These are phyloP conservation scores for Plasmodiophora brassicae DNA, from an alignment of 208 protist species.

Conservation along the genomic window DNA sequence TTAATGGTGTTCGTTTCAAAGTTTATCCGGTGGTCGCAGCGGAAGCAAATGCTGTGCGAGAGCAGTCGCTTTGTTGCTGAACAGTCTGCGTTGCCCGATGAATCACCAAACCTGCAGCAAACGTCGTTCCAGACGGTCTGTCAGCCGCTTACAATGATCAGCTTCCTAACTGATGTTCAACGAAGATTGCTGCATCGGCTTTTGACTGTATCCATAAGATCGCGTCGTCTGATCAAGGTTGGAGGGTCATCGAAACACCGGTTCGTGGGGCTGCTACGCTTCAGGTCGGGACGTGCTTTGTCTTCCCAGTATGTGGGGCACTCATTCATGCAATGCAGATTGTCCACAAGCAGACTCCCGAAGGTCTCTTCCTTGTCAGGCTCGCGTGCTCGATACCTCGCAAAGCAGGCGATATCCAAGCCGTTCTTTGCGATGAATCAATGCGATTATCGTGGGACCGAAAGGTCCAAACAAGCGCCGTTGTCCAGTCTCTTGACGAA, in stretches of 20 bases:
- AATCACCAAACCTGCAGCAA: neutral
- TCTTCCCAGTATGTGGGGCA: neutral
- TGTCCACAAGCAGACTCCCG: neutral
- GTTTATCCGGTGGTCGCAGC: neutral
- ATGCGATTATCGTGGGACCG: neutral
- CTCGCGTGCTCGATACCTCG: neutral
- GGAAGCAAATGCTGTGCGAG: neutral
- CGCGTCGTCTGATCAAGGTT: slow-evolving; percentile 11
- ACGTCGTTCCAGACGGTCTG: neutral
- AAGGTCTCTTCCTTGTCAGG: neutral
- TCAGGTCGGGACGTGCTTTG: neutral
- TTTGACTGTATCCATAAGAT: neutral
- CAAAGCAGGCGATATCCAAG: neutral
- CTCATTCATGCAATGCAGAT: neutral
- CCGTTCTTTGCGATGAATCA: neutral
- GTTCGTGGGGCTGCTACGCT: neutral
- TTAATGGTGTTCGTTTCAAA: neutral
- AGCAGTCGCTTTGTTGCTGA: neutral
- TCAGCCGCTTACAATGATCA: neutral
- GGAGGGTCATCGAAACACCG: neutral
- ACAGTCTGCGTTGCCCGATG: neutral
- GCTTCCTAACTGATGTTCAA: too few relatives aligned
- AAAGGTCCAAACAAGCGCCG: neutral
- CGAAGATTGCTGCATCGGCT: neutral
- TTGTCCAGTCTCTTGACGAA: neutral